Evolutionary conservation across 768 basidiomycete genomes (phyloP), one percentile per base, ranked within the genome.

Genomic region (Symmetrospora coprosmae): DNA sequence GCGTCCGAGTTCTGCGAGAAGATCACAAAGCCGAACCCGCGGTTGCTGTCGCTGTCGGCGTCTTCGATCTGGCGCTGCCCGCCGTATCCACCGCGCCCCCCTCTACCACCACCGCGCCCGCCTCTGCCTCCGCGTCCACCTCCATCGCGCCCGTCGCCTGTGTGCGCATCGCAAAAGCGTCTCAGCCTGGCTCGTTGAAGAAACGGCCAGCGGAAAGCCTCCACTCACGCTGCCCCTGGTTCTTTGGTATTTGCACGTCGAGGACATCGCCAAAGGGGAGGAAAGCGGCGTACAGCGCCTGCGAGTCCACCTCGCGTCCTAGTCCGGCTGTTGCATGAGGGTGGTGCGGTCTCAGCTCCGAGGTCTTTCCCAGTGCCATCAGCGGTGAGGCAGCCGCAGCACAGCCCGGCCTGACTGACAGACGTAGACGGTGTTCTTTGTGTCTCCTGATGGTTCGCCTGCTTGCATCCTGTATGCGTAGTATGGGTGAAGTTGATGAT

Each of bases 21-120:
- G 1, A 89, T 90, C 47, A 96, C 80, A 70, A 96, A 96, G 8
- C 84, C 92, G 74, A 90, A 96, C 9, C 91, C 92, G 43, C 89
- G 82, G 61, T 73, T 74, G 45, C 25, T 43, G 23, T 19, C 39
- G 28, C 30, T 46, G 46, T 38, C 40, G 31, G 28, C 35, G 31
- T 27, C 35, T 38, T 40, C 33, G 40, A 27, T 31, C 40, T 9
- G 51, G 38, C 6, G 38, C 51, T 14, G 27, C 38, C 6, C 27
- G 37, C 28, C 17, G 14, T 35, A 34, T 2, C 37, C 13, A n/a
- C n/a, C n/a, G n/a, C n/a, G n/a, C n/a, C n/a, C n/a, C n/a, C n/a
- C n/a, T n/a, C n/a, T n/a, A n/a, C n/a, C n/a, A n/a, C n/a, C n/a
- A n/a, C n/a, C n/a, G n/a, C n/a, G n/a, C n/a, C n/a, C n/a, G n/a